A percentile compares a stretch with the other conserved stretches of the same genome.
These are phyloP conservation scores for Neospora caninum DNA, from an alignment of 169 alveolate genomes.

Conservation along the genomic window DNA sequence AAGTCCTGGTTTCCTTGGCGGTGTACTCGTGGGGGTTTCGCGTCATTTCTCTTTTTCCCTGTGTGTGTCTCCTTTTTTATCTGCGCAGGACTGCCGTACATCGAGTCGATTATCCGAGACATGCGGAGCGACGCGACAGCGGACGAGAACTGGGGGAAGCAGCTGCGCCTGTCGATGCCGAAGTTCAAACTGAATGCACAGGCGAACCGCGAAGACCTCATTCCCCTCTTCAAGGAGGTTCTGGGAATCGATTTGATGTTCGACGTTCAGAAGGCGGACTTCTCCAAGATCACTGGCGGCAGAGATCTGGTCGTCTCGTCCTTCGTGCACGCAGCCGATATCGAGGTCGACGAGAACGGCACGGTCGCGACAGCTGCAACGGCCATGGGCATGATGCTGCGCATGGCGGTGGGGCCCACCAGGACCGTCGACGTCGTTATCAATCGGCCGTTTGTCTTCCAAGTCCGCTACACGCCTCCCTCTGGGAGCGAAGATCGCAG, in stretches of 20 bases:
- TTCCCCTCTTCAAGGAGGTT: conserved; percentile 11
- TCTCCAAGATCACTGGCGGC: conserved; percentile 42
- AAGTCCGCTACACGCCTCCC: conserved; percentile 43
- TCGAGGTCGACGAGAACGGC: conserved; percentile 53
- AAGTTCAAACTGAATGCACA: conserved; percentile 39
- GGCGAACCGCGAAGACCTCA: conserved; percentile 43
- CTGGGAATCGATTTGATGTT: conserved; percentile 19
- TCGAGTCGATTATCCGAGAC: not conserved
- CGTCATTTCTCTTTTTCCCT: not conserved
- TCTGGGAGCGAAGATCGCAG: not conserved
- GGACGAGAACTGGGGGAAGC: not conserved
- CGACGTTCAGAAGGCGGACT: conserved; percentile 46
- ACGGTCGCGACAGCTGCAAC: conserved; percentile 65
- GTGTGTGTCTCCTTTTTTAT: not conserved
- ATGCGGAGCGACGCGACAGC: not conserved
- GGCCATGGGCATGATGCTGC: conserved; percentile 46
- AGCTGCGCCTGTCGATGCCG: not conserved
- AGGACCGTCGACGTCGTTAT: conserved; percentile 6
- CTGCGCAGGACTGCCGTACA: not conserved
- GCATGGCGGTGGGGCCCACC: conserved; percentile 16
- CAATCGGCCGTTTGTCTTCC: conserved; percentile 57
- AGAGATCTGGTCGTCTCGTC: conserved; percentile 32
- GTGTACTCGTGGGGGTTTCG: no score
- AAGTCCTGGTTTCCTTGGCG: no score
- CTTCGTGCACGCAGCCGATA: conserved; percentile 57